phyloP scores from a whole-genome alignment of 768 basidiomycete species.

The Coprinopsis cinerea region DNA sequence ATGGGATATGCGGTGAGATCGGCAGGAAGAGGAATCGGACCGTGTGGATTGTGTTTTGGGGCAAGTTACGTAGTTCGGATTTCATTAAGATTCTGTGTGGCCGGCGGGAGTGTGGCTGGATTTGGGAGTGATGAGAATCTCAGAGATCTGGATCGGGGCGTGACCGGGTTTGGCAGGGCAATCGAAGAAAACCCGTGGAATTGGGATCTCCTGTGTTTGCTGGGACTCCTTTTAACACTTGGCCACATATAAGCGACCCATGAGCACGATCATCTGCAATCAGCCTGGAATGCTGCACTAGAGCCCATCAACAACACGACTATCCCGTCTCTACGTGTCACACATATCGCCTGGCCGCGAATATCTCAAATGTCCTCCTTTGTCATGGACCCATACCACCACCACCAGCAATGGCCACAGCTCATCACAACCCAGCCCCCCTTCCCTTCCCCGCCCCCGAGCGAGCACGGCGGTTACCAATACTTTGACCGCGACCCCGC shows the following conservation, averaged over 20 bases:
- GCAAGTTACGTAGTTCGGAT: neutral
- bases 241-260: neutral
- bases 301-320: neutral
- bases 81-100: neutral
- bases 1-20: slow-evolving; percentile 6
- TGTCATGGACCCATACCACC: slow-evolving; percentile 1
- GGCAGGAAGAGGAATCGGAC: slow-evolving; percentile 1
- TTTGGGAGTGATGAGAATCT: slow-evolving; percentile 3
- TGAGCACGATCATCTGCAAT: neutral
- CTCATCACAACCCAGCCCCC: slow-evolving; percentile 23
- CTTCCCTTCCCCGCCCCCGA: slow-evolving; percentile 23
- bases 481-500: slow-evolving; percentile 24
- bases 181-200: neutral
- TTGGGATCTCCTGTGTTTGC: neutral
- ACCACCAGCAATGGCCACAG: slow-evolving; percentile 20
- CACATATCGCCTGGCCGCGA: neutral
- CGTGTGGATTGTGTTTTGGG: neutral
- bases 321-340: neutral
- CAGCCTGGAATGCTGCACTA: neutral
- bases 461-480: slow-evolving; percentile 23
- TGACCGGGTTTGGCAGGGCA: neutral
- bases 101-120: neutral
- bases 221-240: neutral
- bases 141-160: neutral
- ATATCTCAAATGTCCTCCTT: neutral